These are phyloP conservation scores for Aspergillus haitiensis DNA, from an alignment of 495 filamentous ascomycete genomes.

Conservation along the genomic window DNA sequence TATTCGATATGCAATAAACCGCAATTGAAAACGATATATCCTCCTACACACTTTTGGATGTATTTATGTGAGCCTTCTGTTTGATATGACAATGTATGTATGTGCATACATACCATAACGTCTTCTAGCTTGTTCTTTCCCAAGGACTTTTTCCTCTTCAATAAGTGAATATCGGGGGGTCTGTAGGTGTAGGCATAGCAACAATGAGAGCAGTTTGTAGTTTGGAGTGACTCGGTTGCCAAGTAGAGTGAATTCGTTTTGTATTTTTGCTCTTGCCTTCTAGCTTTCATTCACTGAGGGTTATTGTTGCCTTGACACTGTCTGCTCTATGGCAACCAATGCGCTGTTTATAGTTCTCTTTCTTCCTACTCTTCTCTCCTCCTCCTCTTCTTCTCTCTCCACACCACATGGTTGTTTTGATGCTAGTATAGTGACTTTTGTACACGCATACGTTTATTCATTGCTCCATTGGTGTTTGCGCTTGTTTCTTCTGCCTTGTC, in stretches of 20 bases:
- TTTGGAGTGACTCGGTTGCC: not conserved
- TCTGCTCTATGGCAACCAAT: not conserved
- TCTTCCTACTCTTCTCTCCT: slow-evolving; percentile 11
- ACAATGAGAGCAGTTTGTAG: not conserved
- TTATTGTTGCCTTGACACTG: slow-evolving; percentile 4
- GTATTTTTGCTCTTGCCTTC: slow-evolving; percentile 1
- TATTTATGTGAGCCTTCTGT: too few relatives aligned
- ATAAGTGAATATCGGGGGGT: too few relatives aligned
- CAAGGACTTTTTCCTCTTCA: too few relatives aligned
- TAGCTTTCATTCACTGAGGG: slow-evolving; percentile 2
- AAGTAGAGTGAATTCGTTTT: not conserved
- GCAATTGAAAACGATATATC: too few relatives aligned
- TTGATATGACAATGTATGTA: too few relatives aligned
- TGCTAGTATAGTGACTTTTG: slow-evolving; percentile 23
- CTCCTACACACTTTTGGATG: too few relatives aligned
- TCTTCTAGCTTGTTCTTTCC: too few relatives aligned
- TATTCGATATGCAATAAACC: too few relatives aligned
- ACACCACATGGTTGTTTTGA: slow-evolving; percentile 24
- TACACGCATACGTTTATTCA: slow-evolving; percentile 14
- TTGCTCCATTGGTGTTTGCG: slow-evolving; percentile 13
- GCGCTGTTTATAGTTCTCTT: not conserved
- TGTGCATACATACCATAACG: too few relatives aligned
- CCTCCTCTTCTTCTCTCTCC: slow-evolving; percentile 9
- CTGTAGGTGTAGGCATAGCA: not conserved
- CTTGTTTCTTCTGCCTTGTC: slow-evolving; percentile 2